phyloP scores from a whole-genome alignment of 2,329 filamentous ascomycete species.

The Pseudogymnoascus sp. region DNA sequence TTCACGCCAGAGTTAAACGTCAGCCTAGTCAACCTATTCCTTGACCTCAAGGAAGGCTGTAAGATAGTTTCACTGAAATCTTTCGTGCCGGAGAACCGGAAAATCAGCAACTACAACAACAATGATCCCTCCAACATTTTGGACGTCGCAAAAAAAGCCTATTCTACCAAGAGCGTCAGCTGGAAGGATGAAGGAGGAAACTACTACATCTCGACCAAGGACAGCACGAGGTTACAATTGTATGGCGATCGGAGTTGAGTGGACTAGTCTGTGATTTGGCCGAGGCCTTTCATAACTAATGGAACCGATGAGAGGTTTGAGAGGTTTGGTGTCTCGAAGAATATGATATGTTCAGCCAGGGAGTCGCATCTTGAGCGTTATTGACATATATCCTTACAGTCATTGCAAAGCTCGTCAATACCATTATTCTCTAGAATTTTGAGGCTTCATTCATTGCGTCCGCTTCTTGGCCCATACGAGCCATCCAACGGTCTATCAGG shows the following conservation, averaged over 20 bases:
- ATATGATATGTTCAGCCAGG: not conserved
- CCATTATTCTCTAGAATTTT: constrained; percentile 7
- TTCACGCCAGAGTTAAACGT: constrained; percentile 86
- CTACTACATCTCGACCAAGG: constrained; percentile 80
- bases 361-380: not conserved
- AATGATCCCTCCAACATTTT: constrained; percentile 77
- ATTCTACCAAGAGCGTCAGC: constrained; percentile 66
- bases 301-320: not conserved
- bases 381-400: constrained; percentile 7
- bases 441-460: constrained; percentile 68
- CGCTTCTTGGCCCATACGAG: constrained; percentile 74
- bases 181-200: constrained; percentile 80
- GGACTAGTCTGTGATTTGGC: constrained; percentile 1
- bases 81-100: constrained; percentile 75
- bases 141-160: constrained; percentile 64
- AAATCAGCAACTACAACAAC: constrained; percentile 64
- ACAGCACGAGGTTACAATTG: constrained; percentile 18
- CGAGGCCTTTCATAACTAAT: constrained; percentile 11
- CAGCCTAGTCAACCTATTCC: constrained; percentile 75
- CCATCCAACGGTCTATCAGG: constrained; percentile 86
- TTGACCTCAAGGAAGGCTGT: constrained; percentile 86
- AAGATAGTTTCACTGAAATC: constrained; percentile 87
- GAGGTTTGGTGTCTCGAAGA: not conserved
- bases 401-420: constrained; percentile 7
- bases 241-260: constrained; percentile 5